A percentile compares a stretch with the other conserved stretches of the same genome.
phyloP scores from a whole-genome alignment of 352 stramenopile genomes.

The Phytophthora agathidicida region DNA sequence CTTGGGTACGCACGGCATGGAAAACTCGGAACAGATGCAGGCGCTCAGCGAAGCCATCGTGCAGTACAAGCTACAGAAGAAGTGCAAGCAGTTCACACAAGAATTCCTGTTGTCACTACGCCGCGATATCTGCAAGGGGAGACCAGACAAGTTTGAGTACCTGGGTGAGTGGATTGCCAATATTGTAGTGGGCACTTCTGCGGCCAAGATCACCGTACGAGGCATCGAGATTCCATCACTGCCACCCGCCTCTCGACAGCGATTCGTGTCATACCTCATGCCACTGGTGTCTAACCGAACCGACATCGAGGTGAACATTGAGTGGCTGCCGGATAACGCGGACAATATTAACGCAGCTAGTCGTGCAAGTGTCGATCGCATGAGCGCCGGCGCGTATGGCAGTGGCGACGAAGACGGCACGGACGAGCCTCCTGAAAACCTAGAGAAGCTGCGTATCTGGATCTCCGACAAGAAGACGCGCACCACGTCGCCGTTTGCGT shows the following conservation, averaged over 20 bases:
- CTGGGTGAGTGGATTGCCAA: constrained; percentile 81
- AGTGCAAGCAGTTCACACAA: constrained; percentile 78
- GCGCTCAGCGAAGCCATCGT: constrained; percentile 72
- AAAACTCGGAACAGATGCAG: constrained; percentile 75
- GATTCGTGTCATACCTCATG: constrained; percentile 82
- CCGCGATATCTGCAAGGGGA: constrained; percentile 80
- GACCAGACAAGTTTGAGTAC: constrained; percentile 85
- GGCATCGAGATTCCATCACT: constrained; percentile 82
- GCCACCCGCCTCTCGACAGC: constrained; percentile 54
- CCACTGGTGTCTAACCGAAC: constrained; percentile 80
- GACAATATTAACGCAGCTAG: constrained; percentile 39
- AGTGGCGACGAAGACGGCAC: constrained; percentile 31
- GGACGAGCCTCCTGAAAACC: constrained; percentile 33
- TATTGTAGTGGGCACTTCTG: constrained; percentile 70
- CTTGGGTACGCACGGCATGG: constrained; percentile 72
- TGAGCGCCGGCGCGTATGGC: constrained; percentile 32
- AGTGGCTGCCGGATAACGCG: constrained; percentile 77
- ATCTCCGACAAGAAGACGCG: constrained; percentile 88
- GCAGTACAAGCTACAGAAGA: constrained; percentile 72
- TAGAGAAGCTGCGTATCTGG: constrained; percentile 88
- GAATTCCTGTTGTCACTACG: constrained; percentile 79
- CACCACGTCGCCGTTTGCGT: constrained; percentile 78
- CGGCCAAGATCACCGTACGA: constrained; percentile 79
- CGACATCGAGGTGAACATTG: constrained; percentile 85
- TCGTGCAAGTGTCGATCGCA: constrained; percentile 42